Base-by-base conservation (phyloP, 768 basidiomycete species). In the Serpula lacrymans region DNA sequence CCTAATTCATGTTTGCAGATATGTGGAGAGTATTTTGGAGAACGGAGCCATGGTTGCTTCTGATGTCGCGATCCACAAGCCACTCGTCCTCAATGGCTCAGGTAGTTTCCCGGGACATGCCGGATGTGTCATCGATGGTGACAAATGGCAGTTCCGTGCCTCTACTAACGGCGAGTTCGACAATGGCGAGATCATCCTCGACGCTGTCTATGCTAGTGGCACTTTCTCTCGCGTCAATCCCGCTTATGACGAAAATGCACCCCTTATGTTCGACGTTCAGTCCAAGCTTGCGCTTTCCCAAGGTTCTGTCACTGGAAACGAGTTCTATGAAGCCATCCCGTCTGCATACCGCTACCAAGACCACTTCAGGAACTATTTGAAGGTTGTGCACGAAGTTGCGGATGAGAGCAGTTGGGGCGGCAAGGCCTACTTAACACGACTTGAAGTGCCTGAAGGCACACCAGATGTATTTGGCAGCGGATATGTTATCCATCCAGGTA, bases 401-500 rank as follows among this genome's bases (percentile, higher is more conserved):
- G 58, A 60, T 28, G 58, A 57, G 25, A 37, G 41, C 14, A 51
- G 57, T 37, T 58, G 54, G 43, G 53, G 51, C 5, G 39, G 48
- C 3, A 60, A 60, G 39, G 58, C 49, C 7, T 59, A 60, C 36
- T 26, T 60, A 3, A 48, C 59, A 8, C 53, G 51, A 37, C 48
- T 49, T 16, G 48, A 49, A 28, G 37, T 49, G 14, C 48, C 48
- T 2, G 45, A 46, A 24, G 45, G 38, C 28, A 58, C 56, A 9
- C 53, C 54, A 6, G 53, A 60, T 6, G 59, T 60, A 4, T 60
- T 55, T 25, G 59, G 55, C 3, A 51, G 47, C 37, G 56, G 58
- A 18, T 64, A 64, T 14, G 44, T 34, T 30, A 56, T 63, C 36
- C 63, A 63, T 41, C 62, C 62, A 3, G 62, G 62, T 39, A 49